These are phyloP conservation scores for Skeletonema grethae DNA, from an alignment of 108 stramenopile species.

Conservation along the genomic window DNA sequence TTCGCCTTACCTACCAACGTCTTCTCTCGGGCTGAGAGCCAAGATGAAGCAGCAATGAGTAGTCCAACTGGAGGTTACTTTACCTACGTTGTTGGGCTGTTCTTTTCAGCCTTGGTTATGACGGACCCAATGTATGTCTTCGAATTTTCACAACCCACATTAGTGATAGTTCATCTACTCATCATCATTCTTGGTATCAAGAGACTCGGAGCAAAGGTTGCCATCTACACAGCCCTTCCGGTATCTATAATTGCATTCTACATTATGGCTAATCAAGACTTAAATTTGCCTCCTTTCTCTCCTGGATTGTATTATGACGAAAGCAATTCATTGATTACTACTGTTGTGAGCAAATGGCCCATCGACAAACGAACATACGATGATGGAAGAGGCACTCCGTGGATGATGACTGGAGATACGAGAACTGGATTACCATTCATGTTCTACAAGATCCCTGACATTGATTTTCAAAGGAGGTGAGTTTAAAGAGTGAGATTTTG, in stretches of 20 bases:
- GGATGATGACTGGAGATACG: conserved; percentile 79
- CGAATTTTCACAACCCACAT: conserved; percentile 49
- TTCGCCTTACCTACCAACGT: conserved; percentile 7
- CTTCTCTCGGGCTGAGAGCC: conserved; percentile 1
- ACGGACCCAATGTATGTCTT: conserved; percentile 76
- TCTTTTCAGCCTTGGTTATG: conserved; percentile 62
- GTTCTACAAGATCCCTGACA: conserved; percentile 36
- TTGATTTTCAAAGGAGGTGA: conserved; percentile 47
- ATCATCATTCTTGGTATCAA: conserved; percentile 22
- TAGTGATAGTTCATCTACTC: conserved; percentile 39
- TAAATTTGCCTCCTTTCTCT: conserved; percentile 37
- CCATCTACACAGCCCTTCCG: conserved; percentile 40
- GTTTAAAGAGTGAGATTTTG: not conserved
- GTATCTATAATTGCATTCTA: conserved; percentile 15
- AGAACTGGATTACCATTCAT: conserved; percentile 81
- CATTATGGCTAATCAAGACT: conserved; percentile 26
- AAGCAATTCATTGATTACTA: conserved; percentile 47
- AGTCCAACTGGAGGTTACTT: conserved; percentile 14
- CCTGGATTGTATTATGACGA: conserved; percentile 71
- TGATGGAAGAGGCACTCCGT: conserved; percentile 59
- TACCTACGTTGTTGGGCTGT: conserved; percentile 38
- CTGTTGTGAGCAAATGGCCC: conserved; percentile 63
- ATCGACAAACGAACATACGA: conserved; percentile 52
- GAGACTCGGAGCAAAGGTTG: conserved; percentile 31
- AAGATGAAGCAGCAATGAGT: conserved; percentile 6